A percentile compares a stretch with the other conserved stretches of the same genome.
phyloP scores from a whole-genome alignment of 345 rosid species.

The Erysimum cheiranthoides region DNA sequence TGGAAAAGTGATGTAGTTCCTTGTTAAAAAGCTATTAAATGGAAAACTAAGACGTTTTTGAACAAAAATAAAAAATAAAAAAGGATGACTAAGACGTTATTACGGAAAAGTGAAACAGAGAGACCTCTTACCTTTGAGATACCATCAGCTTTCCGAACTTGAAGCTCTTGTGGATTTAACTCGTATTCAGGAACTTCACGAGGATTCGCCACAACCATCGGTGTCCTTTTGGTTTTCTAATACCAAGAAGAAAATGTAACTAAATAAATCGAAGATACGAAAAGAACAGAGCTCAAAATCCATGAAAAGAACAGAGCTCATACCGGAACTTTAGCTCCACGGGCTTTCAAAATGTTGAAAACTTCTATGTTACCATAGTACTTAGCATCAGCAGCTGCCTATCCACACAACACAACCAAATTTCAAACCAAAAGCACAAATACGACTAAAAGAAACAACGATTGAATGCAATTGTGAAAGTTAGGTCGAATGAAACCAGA shows the following conservation, averaged over 20 bases:
- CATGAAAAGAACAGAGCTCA: neutral
- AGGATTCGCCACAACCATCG: slow-evolving; percentile 90
- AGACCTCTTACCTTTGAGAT: slow-evolving; percentile 69
- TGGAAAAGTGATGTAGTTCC: neutral
- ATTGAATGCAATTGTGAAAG: neutral
- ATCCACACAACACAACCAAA: slow-evolving; percentile 42
- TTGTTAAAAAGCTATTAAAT: slow-evolving; percentile 15
- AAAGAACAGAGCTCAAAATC: slow-evolving; percentile 18
- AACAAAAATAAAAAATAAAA: no score
- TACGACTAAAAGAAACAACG: neutral
- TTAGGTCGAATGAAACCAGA: neutral
- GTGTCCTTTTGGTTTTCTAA: slow-evolving; percentile 89
- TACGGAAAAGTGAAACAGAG: slow-evolving; percentile 9
- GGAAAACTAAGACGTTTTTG: slow-evolving; percentile 4
- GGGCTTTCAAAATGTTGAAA: slow-evolving; percentile 79
- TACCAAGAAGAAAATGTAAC: slow-evolving; percentile 31
- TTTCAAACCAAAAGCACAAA: slow-evolving; percentile 20
- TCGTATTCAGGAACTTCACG: slow-evolving; percentile 95
- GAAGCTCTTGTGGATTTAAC: slow-evolving; percentile 93
- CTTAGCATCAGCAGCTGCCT: slow-evolving; percentile 98
- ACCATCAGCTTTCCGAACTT: slow-evolving; percentile 84
- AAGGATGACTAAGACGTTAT: neutral
- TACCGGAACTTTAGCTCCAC: slow-evolving; percentile 95
- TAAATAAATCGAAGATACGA: slow-evolving; percentile 9
- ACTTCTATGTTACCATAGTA: slow-evolving; percentile 83